phyloP scores from a whole-genome alignment of 2,329 filamentous ascomycete species.

The Aspergillus sp. region DNA sequence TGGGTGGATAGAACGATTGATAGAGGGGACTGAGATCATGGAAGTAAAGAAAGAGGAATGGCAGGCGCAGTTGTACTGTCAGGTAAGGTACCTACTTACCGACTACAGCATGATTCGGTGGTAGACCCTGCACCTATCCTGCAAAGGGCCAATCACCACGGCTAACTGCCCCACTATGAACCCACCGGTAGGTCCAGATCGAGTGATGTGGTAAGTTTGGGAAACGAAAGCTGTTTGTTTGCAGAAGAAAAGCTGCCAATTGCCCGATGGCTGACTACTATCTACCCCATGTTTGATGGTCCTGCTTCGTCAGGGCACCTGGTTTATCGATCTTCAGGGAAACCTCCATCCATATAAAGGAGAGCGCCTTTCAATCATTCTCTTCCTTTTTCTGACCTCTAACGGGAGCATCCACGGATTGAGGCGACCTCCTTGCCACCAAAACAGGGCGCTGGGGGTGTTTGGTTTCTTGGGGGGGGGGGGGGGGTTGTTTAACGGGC shows the following conservation, averaged over 20 bases:
- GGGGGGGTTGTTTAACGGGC: not conserved
- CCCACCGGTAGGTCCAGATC: conserved; percentile 6
- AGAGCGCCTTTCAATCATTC: not conserved
- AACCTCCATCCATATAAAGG: not conserved
- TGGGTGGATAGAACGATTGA: not conserved
- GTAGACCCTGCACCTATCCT: conserved; percentile 3
- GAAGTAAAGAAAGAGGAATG: not conserved
- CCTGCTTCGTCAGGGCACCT: too few relatives aligned
- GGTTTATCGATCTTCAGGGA: too few relatives aligned
- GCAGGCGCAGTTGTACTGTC: not conserved
- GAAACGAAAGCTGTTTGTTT: not conserved
- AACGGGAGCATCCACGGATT: not conserved
- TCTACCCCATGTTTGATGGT: not conserved
- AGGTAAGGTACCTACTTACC: not conserved
- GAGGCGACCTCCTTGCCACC: not conserved
- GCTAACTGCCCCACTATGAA: not conserved
- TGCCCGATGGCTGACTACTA: not conserved
- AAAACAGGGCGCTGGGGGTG: conserved; percentile 3
- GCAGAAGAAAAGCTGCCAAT: not conserved
- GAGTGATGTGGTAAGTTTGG: not conserved
- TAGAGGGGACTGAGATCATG: not conserved
- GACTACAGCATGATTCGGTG: not conserved
- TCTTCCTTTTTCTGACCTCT: not conserved
- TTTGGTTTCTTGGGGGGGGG: not conserved
- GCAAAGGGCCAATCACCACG: not conserved